Percentiles rank a stretch among this genome's conserved stretches.
These are phyloP conservation scores for Corrigiola litoralis DNA, from an alignment of 179 eudicot species.

Conservation along the genomic window DNA sequence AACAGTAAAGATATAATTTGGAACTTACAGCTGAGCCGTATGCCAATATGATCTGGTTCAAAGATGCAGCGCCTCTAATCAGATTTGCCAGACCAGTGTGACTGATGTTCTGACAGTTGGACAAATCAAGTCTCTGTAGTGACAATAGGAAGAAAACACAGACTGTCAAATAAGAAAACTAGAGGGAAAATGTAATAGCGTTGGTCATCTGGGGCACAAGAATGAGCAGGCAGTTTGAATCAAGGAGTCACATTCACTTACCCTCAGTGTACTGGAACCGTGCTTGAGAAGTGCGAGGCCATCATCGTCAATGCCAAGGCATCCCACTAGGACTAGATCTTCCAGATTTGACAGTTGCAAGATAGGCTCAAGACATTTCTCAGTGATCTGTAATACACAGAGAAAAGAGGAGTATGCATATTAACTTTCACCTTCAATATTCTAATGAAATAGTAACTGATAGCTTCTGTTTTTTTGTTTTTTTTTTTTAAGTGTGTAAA, in stretches of 20 bases:
- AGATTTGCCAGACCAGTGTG: constrained; percentile 55
- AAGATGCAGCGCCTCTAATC: constrained; percentile 40
- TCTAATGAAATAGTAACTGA: no score
- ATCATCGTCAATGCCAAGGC: constrained; percentile 68
- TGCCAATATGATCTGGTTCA: constrained; percentile 47
- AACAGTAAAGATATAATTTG: neutral
- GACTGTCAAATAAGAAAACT: neutral
- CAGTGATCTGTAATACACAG: constrained; percentile 43
- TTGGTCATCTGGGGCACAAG: neutral
- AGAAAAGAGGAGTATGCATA: neutral
- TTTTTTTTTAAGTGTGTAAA: no score
- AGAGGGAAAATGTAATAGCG: no score
- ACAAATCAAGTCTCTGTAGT: constrained; percentile 64
- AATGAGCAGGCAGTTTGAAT: neutral
- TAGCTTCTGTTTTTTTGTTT: no score
- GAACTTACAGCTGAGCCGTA: constrained; percentile 65
- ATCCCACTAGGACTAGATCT: constrained; percentile 60
- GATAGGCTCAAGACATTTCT: constrained; percentile 49
- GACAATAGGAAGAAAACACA: neutral
- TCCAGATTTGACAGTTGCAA: constrained; percentile 49
- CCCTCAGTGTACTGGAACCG: constrained; percentile 53
- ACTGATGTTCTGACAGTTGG: constrained; percentile 62
- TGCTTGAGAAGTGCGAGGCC: constrained; percentile 44
- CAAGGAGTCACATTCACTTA: constrained; percentile 8
- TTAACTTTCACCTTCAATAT: no score